These are phyloP conservation scores for Dichomitus squalens DNA, from an alignment of 1,284 basidiomycete genomes.

Conservation along the genomic window DNA sequence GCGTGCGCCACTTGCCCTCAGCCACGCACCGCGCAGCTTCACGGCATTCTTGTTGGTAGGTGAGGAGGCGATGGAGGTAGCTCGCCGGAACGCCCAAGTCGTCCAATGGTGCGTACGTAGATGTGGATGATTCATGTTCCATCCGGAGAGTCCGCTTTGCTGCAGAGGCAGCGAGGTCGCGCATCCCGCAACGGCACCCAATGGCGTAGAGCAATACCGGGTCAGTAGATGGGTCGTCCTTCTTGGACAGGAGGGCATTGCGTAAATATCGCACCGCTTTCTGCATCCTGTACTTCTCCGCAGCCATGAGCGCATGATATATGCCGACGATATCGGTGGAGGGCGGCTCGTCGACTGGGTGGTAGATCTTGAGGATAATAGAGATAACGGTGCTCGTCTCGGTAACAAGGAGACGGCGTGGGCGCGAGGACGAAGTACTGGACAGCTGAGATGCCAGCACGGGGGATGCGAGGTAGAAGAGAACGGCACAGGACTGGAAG, in stretches of 20 bases:
- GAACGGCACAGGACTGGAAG: slow-evolving; percentile 20
- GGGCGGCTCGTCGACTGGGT: slow-evolving; percentile 19
- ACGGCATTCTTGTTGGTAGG: slow-evolving; percentile 15
- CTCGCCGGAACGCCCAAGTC: slow-evolving; percentile 11
- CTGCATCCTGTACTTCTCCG: slow-evolving; percentile 43
- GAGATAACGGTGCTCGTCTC: slow-evolving; percentile 23
- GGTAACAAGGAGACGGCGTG: background rate
- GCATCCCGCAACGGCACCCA: slow-evolving; percentile 9
- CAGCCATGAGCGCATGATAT: slow-evolving; percentile 32
- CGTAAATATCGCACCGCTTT: slow-evolving; percentile 1
- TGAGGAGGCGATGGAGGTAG: slow-evolving; percentile 17
- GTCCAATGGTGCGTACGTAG: background rate
- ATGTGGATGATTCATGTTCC: background rate
- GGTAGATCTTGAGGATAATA: slow-evolving; percentile 26
- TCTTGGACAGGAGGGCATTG: background rate
- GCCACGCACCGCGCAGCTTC: slow-evolving; percentile 8
- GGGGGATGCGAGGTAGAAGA: slow-evolving; percentile 24
- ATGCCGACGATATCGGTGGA: slow-evolving; percentile 21
- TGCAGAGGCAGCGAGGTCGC: slow-evolving; percentile 6
- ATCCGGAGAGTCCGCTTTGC: slow-evolving; percentile 7
- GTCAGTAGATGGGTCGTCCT: background rate
- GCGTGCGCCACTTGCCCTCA: slow-evolving; percentile 1
- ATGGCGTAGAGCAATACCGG: slow-evolving; percentile 10
- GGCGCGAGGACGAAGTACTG: background rate
- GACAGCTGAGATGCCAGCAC: slow-evolving; percentile 3